Base-by-base conservation (phyloP, 1,139 yeast species). In the Yamadazyma conglobata region DNA sequence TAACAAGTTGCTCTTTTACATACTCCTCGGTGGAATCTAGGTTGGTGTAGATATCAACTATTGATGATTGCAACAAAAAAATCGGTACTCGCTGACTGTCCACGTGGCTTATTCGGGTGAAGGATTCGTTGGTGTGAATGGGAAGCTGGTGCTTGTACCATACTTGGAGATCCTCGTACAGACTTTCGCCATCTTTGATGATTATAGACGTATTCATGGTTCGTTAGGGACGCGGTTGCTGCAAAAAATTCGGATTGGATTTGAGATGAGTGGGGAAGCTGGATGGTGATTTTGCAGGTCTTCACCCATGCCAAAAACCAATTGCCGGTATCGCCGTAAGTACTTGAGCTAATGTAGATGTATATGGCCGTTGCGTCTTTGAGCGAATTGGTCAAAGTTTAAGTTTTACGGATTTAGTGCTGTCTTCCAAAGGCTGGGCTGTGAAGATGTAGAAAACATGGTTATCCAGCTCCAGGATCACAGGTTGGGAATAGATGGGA, bases 21-120 rank as follows among this genome's bases (percentile, higher is more conserved):
- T 50, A 65, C 2, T 34, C 34, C 16, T 47, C 43, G 1, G 69
- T 57, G 0, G 30, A 30, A 4, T 32, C 25, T 20, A 41, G 40
- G 22, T 43, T 46, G 4, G 70, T 46, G 39, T 50, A 64, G 4
- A 65, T 56, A 17, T 43, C 40, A 8, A 50, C 37, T 3, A 62
- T 55, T 2, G 45, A 46, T 7, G 50, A 33, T 21, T 42, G 44
- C 5, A 64, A 35, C 19, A 66, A 42, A 34, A 52, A 54, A 3
- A 62, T 27, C 2, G 73, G 72, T 10, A 64, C 44, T 27, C 43
- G 34, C 4, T 35, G 34, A 35, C 50, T 46, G 28, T 58, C 43
- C 14, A 63, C 47, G 30, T 44, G 43, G 19, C 32, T 24, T 5
- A 44, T 10, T 22, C 25, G 28, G 12, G 22, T 25, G 30, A 33